phyloP scores from a whole-genome alignment of 148 eudicot species.

The Arctostaphylos glauca region DNA sequence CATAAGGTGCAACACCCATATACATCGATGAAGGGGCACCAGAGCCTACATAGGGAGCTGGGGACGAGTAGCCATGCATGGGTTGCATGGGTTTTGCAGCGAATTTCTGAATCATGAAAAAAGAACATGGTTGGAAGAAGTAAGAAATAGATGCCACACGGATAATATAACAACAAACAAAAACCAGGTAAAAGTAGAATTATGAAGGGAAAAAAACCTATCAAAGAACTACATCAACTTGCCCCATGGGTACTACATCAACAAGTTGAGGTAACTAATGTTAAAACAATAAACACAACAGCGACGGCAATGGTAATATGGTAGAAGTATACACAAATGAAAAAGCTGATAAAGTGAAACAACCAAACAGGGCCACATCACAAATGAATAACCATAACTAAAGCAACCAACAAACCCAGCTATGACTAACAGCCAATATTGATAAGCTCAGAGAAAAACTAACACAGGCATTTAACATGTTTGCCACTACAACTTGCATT shows the following conservation, averaged over 20 bases:
- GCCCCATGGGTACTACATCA: not conserved
- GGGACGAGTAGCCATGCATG: conserved; percentile 59
- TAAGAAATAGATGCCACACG: not conserved
- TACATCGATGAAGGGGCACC: conserved; percentile 78
- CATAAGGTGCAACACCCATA: conserved; percentile 83
- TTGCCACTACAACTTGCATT: not conserved
- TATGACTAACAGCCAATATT: not conserved
- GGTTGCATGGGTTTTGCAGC: conserved; percentile 70
- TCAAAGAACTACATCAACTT: not conserved
- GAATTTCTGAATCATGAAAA: conserved; percentile 54
- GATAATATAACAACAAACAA: not conserved
- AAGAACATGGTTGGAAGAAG: not conserved
- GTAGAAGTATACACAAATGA: not conserved
- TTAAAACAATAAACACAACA: not conserved
- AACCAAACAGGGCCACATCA: not conserved
- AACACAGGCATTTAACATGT: not conserved
- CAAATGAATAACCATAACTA: not conserved
- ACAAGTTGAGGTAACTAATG: too few relatives aligned
- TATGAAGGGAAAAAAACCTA: not conserved
- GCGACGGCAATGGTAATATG: not conserved
- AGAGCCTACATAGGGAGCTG: conserved; percentile 70
- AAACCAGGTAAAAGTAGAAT: not conserved
- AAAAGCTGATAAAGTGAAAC: conserved; percentile 1
- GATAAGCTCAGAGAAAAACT: not conserved
- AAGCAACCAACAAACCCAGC: not conserved